A percentile compares a stretch with the other conserved stretches of the same genome.
Evolutionary conservation across 306 rosid genomes (phyloP).

Genomic region (Prunus dulcis): DNA sequence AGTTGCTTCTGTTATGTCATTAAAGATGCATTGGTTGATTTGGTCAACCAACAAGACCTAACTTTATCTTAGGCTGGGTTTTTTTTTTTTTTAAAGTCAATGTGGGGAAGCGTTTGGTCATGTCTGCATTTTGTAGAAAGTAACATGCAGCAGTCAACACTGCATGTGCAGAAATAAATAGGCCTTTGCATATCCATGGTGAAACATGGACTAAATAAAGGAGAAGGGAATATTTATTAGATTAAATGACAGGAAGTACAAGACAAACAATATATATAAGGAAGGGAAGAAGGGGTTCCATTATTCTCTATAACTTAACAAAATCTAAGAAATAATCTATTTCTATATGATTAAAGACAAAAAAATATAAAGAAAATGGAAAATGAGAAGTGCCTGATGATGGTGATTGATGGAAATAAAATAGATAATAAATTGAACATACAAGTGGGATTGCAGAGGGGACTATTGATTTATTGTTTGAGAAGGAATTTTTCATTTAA

Average conservation of each 20-base stretch:
- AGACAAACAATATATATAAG: not conserved
- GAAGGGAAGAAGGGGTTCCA: not conserved
- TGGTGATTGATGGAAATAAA: not conserved
- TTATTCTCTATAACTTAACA: not conserved
- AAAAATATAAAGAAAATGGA: not conserved
- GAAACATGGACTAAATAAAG: conserved; percentile 14
- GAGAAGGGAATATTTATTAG: not conserved
- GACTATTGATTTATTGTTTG: too few relatives aligned
- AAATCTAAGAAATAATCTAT: not conserved
- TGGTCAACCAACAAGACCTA: conserved; percentile 50
- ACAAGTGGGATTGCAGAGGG: not conserved
- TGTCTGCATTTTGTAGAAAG: conserved; percentile 44
- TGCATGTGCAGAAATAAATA: conserved; percentile 59
- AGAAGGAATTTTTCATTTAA: too few relatives aligned
- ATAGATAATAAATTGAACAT: not conserved
- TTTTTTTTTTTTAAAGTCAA: conserved; percentile 38
- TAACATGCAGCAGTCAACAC: conserved; percentile 78
- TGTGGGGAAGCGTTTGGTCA: conserved; percentile 43
- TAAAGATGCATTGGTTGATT: conserved; percentile 28
- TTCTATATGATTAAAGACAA: not conserved
- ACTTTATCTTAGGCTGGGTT: conserved; percentile 24
- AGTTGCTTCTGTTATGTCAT: conserved; percentile 15
- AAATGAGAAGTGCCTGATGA: not conserved
- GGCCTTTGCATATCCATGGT: conserved; percentile 9
- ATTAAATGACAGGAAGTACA: not conserved